These are phyloP conservation scores for Aspergillus awamori DNA, from an alignment of 2,329 filamentous ascomycete genomes.

Conservation along the genomic window DNA sequence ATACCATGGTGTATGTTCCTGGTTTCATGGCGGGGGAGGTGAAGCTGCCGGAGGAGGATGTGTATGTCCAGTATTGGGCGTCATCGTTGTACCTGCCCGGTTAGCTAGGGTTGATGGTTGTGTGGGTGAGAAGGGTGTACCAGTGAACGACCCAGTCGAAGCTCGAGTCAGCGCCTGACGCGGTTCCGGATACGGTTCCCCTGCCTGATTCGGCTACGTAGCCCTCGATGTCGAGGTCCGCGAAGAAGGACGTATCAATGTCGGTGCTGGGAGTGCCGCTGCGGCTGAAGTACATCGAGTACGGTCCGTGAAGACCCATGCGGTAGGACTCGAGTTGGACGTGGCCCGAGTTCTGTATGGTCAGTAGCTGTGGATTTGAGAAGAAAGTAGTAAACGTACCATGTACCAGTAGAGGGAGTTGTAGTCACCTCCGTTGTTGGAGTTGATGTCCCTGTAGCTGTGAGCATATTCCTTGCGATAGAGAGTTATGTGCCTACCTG, in stretches of 20 bases:
- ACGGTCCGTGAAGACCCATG: conserved; percentile 67
- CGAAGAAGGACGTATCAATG: conserved; percentile 63
- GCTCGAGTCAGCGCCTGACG: conserved; percentile 57
- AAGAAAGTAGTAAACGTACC: conserved; percentile 28
- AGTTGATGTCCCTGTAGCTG: conserved; percentile 58
- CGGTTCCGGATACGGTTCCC: conserved; percentile 64
- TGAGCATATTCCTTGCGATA: conserved; percentile 6
- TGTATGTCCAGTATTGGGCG: conserved; percentile 68
- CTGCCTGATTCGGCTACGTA: conserved; percentile 60
- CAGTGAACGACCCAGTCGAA: conserved; percentile 66
- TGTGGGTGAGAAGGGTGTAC: conserved; percentile 31
- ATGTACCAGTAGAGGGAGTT: conserved; percentile 69
- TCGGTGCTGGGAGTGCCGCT: conserved; percentile 57
- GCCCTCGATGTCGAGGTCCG: conserved; percentile 59
- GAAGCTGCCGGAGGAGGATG: conserved; percentile 58
- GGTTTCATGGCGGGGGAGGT: conserved; percentile 68
- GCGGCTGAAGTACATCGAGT: conserved; percentile 63
- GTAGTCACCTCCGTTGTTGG: conserved; percentile 63
- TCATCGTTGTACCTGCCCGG: conserved; percentile 53
- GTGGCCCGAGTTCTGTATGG: conserved; percentile 61
- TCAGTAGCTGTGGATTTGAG: conserved; percentile 5
- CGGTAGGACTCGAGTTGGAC: conserved; percentile 64
- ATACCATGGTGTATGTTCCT: conserved; percentile 68
- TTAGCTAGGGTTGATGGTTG: background rate
- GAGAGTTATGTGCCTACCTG: conserved; percentile 38